phyloP scores from a whole-genome alignment of 1,139 yeast genomes.

The Suhomyces choctaworum region DNA sequence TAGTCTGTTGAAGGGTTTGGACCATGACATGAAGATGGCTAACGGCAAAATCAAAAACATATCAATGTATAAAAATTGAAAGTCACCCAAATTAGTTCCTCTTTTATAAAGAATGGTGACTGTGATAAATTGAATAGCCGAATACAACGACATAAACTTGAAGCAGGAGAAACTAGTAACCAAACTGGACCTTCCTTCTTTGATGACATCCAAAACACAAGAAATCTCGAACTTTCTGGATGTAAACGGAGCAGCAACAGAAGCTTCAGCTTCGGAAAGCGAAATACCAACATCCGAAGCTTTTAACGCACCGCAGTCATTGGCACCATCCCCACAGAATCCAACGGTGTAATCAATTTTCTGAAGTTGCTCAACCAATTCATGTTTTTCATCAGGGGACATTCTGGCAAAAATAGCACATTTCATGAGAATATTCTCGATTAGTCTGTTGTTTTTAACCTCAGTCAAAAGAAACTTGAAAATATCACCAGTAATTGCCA shows the following conservation, averaged over 20 bases:
- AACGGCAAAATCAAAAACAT: constrained; percentile 85
- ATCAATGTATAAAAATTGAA: constrained; percentile 93
- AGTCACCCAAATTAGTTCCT: constrained; percentile 96
- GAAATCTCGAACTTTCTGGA: constrained; percentile 86
- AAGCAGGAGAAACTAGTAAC: constrained; percentile 96
- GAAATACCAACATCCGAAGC: constrained; percentile 98
- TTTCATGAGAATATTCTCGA: constrained; percentile 65
- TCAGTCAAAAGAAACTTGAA: constrained; percentile 74
- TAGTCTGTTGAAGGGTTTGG: constrained; percentile 67
- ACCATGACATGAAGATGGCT: constrained; percentile 98
- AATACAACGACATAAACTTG: constrained; percentile 95
- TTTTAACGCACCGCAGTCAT: constrained; percentile 96
- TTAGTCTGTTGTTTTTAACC: constrained; percentile 37
- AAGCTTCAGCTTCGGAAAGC: constrained; percentile 95
- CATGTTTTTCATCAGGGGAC: constrained; percentile 99
- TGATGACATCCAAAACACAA: constrained; percentile 86
- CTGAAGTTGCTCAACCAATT: constrained; percentile 84
- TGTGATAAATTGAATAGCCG: constrained; percentile 92
- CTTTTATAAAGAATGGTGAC: constrained; percentile 81
- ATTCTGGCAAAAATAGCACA: constrained; percentile 88
- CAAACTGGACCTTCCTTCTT: constrained; percentile 91
- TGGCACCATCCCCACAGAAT: constrained; percentile 97
- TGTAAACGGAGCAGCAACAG: constrained; percentile 98
- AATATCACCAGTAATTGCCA: constrained; percentile 92
- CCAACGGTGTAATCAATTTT: constrained; percentile 88